Evolutionary conservation across 1,284 basidiomycete species (phyloP), one percentile per base, ranked within the genome.

Genomic region (Farysia itapuensis): DNA sequence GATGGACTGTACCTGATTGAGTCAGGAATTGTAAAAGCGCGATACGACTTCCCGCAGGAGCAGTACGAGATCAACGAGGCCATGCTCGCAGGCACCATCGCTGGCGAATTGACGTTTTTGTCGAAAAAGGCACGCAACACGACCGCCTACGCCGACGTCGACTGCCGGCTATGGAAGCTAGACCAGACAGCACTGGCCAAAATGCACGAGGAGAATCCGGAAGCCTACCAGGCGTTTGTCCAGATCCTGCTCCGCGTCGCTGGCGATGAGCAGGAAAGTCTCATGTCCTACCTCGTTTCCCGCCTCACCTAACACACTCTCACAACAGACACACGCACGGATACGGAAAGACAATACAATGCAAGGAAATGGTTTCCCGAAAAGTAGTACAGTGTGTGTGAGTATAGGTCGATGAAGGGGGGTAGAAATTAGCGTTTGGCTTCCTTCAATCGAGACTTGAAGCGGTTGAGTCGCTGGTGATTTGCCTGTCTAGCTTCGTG

Each of bases 1-100:
- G 88, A 94, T 28, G 44, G 34, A 18, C 26, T 75, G 18, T 76
- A 74, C 49, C 56, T 76, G 22, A 76, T 76, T 43, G 72, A 76
- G 43, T 44, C 45, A 9, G 74, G 74, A 11, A 73, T 74, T 33
- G 49, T 76, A 35, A 73, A 72, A 24, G 74, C 72, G 12, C 44
- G 66, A 2, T 76, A 76, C 43, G 58, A 70, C 28, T 76, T 75
- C 26, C 53, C 63, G 3, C 68, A 75, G 37, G 69, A 74, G 41
- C 59, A 71, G 39, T 75, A 67, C 45, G 71, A 72, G 42, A 64
- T 76, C 45, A 67, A 72, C 44, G 74, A 76, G 35, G 69, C 69
- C 20, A 75, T 76, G 72, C 54, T 76, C 1, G 74, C 74, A 1
- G 74, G 74, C 4, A 76, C 74, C 5, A 69, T 76, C 21, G 72